Evolutionary conservation across 78 protist species (phyloP).

Genomic region (Thecamonas trahens): DNA sequence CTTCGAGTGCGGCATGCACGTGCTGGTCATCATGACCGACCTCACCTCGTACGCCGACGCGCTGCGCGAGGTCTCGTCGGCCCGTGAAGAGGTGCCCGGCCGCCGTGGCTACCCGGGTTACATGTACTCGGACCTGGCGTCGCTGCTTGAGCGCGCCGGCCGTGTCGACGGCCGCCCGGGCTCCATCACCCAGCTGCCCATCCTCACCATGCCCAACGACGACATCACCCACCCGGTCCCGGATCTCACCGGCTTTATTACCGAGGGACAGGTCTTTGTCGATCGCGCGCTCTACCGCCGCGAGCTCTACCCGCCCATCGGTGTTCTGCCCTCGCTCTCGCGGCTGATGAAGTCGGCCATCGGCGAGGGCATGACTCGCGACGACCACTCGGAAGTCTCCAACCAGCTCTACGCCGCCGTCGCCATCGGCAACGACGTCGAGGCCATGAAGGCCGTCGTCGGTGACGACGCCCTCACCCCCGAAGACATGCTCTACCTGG

Average conservation of each 20-base stretch:
- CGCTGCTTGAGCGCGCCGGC: slow-evolving; percentile 99
- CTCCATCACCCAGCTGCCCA: slow-evolving; percentile 99
- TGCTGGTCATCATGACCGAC: slow-evolving; percentile 97
- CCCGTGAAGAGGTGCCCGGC: slow-evolving; percentile 91
- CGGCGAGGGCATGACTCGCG: slow-evolving; percentile 94
- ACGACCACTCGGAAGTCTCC: slow-evolving; percentile 95
- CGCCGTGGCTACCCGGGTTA: slow-evolving; percentile 99
- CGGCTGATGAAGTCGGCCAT: slow-evolving; percentile 99
- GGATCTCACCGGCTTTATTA: slow-evolving; percentile 99
- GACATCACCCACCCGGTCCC: slow-evolving; percentile 99
- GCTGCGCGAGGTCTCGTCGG: slow-evolving; percentile 97
- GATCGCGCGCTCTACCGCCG: slow-evolving; percentile 96
- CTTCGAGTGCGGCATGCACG: slow-evolving; percentile 98
- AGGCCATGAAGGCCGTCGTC: slow-evolving; percentile 99
- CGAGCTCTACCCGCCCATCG: slow-evolving; percentile 97
- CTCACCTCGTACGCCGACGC: slow-evolving; percentile 99
- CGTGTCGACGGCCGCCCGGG: slow-evolving; percentile 96
- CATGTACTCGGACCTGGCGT: slow-evolving; percentile 99
- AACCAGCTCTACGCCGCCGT: slow-evolving; percentile 99
- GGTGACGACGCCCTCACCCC: slow-evolving; percentile 98
- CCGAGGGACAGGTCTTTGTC: slow-evolving; percentile 99
- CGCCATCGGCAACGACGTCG: slow-evolving; percentile 97
- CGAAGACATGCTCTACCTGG: slow-evolving; percentile 93
- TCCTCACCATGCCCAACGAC: slow-evolving; percentile 98
- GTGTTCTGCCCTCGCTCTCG: slow-evolving; percentile 98